phyloP scores from a whole-genome alignment of 1,139 yeast genomes.

The Sugiyamaella neomexicana region DNA sequence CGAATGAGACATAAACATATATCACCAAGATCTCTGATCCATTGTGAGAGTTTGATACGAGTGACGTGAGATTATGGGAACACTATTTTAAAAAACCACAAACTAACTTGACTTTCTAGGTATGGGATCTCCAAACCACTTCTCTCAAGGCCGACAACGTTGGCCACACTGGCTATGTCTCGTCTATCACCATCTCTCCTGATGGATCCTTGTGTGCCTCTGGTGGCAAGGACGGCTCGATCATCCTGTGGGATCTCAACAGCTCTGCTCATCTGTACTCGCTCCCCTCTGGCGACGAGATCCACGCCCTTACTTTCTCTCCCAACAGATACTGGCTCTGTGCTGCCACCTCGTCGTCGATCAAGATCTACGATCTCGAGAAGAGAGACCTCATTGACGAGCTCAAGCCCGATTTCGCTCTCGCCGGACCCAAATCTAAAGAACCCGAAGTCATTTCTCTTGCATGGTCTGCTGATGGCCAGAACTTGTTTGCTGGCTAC shows the following conservation, averaged over 20 bases:
- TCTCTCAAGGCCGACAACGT: constrained; percentile 92
- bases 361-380: constrained; percentile 98
- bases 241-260: constrained; percentile 98
- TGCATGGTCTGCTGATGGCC: constrained; percentile 99
- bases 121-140: constrained; percentile 92
- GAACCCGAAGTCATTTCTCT: constrained; percentile 98
- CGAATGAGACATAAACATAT: constrained; percentile 92
- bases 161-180: constrained; percentile 99
- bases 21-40: constrained; percentile 98
- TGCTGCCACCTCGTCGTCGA: constrained; percentile 98
- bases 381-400: constrained; percentile 95
- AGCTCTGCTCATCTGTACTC: constrained; percentile 88
- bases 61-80: too few relatives aligned
- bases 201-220: constrained; percentile 99
- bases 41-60: constrained; percentile 15
- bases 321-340: constrained; percentile 99
- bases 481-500: constrained; percentile 99
- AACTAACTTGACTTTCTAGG: constrained; percentile 53
- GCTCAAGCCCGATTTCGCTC: constrained; percentile 97
- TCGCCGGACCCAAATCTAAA: constrained; percentile 79
- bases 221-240: constrained; percentile 99
- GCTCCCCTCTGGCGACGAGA: constrained; percentile 94
- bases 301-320: constrained; percentile 98
- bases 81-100: too few relatives aligned
- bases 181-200: constrained; percentile 97